Conservation (phyloP, 2,329 filamentous ascomycete genomes). For the Pestalotiopsis sp. region DNA sequence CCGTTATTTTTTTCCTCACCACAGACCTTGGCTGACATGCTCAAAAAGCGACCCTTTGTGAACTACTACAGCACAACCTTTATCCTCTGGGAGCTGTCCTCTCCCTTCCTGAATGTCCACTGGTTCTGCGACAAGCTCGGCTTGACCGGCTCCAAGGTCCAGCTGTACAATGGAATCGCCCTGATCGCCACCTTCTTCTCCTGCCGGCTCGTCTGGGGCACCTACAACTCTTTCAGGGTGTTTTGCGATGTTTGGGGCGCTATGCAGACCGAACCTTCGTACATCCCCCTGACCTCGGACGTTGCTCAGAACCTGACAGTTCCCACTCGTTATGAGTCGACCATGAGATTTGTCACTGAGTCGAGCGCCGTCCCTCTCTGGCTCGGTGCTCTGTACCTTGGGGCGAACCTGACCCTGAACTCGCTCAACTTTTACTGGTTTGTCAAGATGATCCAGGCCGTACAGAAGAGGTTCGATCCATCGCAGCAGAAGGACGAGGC, state of each 20-base stretch:
- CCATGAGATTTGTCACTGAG: constrained; percentile 52
- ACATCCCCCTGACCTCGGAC: constrained; percentile 33
- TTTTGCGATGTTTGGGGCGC: constrained; percentile 70
- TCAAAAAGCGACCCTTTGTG: constrained; percentile 71
- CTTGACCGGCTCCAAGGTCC: constrained; percentile 73
- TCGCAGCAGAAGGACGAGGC: constrained; percentile 27
- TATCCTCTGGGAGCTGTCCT: constrained; percentile 85
- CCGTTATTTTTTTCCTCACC: background rate
- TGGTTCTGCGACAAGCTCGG: constrained; percentile 90
- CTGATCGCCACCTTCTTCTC: constrained; percentile 76
- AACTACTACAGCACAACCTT: constrained; percentile 82
- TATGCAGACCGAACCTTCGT: constrained; percentile 45
- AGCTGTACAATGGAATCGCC: constrained; percentile 76
- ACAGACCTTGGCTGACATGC: constrained; percentile 13
- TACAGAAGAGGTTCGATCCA: constrained; percentile 73
- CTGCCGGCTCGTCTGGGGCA: constrained; percentile 77
- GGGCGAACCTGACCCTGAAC: constrained; percentile 73
- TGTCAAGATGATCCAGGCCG: constrained; percentile 80
- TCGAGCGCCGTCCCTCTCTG: constrained; percentile 64
- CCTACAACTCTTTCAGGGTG: constrained; percentile 69
- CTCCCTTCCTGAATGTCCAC: constrained; percentile 84
- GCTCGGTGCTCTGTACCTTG: constrained; percentile 69
- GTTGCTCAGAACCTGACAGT: constrained; percentile 33
- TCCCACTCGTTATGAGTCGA: constrained; percentile 37
- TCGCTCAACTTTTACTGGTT: constrained; percentile 85